Percentiles rank a stretch among this genome's conserved stretches.
Evolutionary conservation across 306 rosid genomes (phyloP).

Genomic region (Ochetophila trinervis): DNA sequence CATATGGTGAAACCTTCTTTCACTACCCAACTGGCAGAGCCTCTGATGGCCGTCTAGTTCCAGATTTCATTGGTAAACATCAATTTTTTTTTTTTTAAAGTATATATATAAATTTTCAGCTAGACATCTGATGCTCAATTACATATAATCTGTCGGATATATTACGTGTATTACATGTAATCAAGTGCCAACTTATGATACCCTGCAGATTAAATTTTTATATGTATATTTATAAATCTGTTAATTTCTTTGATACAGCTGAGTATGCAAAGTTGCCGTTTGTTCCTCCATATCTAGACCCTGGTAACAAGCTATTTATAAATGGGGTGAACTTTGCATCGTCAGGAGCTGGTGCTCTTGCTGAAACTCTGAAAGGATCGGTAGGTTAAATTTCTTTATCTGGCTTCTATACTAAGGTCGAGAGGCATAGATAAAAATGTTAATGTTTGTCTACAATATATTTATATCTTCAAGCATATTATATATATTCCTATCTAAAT

Average conservation of each 20-base stretch:
- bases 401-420: background rate
- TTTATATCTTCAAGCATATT: no score
- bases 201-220: background rate
- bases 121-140: background rate
- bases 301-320: background rate
- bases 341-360: slow-evolving; percentile 40
- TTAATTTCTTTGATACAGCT: no score
- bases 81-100: no score
- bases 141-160: no score
- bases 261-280: background rate
- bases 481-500: no score
- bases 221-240: background rate
- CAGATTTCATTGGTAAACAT: slow-evolving; percentile 33
- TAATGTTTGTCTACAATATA: no score
- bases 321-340: slow-evolving; percentile 40
- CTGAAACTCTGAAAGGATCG: slow-evolving; percentile 5
- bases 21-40: slow-evolving; percentile 31
- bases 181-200: background rate
- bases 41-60: slow-evolving; percentile 30
- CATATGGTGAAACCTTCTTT: slow-evolving; percentile 35
- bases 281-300: slow-evolving; percentile 31
- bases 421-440: no score
- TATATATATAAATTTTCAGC: background rate
- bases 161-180: background rate
- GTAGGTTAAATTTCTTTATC: slow-evolving; percentile 7